Evolutionary conservation across 2,329 filamentous ascomycete species (phyloP), one percentile per base, ranked within the genome.

Genomic region (Diplodia sapinea): DNA sequence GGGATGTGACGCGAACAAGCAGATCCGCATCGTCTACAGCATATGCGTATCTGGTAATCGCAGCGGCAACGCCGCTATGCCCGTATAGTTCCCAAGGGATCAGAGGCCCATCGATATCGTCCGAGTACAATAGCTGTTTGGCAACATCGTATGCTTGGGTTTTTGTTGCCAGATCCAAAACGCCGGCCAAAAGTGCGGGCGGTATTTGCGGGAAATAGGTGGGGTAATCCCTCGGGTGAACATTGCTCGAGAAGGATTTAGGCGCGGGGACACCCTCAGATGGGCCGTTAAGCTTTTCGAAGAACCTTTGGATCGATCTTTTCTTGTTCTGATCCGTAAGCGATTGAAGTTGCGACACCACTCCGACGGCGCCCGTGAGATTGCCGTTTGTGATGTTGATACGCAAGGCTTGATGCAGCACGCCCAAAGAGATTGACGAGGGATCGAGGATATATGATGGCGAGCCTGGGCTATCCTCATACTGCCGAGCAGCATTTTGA

Each of bases 21-120:
- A 82, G 71, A 9, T 63, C 52, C 43, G 71, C 74, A 69, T 88
- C 82, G 49, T 81, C 76, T 12, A 83, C 82, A 20, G 82, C 81
- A 12, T 81, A 78, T 7, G 85, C 86, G 71, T 86, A 88, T 20
- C 83, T 82, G 40, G 87, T 78, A 33, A 89, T 76, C 0, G 85
- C 81, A 13, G 86, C 82, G 2, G 83, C 80, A 29, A 89, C 76
- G 57, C 77, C 76, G 36, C 80, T 80, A 69, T 86, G 76, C 2
- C 72, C 72, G 70, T 86, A 87, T 31, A 81, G 70, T 23, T 73
- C 72, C 13, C 73, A 71, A 26, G 80, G 75, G 29, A 88, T 85
- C 2, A 84, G 69, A n/a, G 85, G 84, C 0, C 84, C 85, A 70
- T 87, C 85, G 15, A 85, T 70, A 70, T 86, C 85, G 11, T 80